Percentiles rank a stretch among this genome's conserved stretches.
Conservation (phyloP, 2,329 filamentous ascomycete genomes). For the Aureobasidium sp. region DNA sequence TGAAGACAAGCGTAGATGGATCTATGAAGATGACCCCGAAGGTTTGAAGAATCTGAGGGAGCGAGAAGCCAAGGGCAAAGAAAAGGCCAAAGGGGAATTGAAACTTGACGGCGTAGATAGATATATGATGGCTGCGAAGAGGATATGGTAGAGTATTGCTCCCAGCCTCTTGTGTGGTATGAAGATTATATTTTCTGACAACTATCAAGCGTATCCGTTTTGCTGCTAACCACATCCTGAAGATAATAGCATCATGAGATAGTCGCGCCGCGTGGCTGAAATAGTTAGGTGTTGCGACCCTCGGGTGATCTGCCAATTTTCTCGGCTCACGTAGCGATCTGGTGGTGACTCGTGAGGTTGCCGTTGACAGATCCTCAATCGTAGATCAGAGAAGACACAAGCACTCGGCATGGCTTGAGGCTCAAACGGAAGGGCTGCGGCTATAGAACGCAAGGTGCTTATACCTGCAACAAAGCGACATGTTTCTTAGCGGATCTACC, state of each 20-base stretch:
- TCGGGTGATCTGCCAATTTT: not conserved
- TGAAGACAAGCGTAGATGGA: constrained; percentile 76
- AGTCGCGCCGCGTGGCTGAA: not conserved
- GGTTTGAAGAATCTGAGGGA: constrained; percentile 53
- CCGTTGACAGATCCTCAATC: not conserved
- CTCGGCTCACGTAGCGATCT: not conserved
- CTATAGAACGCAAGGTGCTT: not conserved
- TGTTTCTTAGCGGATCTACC: not conserved
- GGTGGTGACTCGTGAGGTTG: not conserved
- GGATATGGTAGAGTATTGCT: constrained; percentile 65
- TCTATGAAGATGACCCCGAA: constrained; percentile 77
- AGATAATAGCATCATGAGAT: not conserved
- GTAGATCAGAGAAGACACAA: not conserved
- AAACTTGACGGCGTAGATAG: constrained; percentile 61
- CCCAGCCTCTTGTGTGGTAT: not conserved
- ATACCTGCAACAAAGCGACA: not conserved
- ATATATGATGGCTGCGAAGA: constrained; percentile 93
- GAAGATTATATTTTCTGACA: not conserved
- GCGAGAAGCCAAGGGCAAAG: constrained; percentile 49
- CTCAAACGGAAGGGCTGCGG: not conserved
- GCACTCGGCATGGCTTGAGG: not conserved
- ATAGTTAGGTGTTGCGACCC: not conserved
- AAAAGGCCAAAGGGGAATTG: constrained; percentile 37
- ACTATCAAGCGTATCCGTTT: not conserved
- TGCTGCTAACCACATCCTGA: not conserved